A percentile compares a stretch with the other conserved stretches of the same genome.
These are phyloP conservation scores for Helicostylum pulchrum DNA, from an alignment of 192 early-diverging fungal genomes.

Conservation along the genomic window DNA sequence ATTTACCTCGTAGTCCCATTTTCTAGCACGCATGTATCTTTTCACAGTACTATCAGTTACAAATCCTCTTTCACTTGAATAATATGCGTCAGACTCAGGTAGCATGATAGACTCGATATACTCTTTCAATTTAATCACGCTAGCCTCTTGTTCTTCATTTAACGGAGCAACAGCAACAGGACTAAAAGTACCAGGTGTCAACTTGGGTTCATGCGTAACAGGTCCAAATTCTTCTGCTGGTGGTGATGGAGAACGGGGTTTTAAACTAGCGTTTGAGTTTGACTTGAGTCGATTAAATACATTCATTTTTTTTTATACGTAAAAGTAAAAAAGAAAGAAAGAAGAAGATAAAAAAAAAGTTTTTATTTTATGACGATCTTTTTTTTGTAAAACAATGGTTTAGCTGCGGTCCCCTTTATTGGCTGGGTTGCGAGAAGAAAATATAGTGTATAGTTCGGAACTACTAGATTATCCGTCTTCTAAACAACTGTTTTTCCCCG, in stretches of 20 bases:
- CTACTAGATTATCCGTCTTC: slow-evolving; percentile 4
- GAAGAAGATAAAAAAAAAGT: background rate
- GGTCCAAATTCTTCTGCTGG: slow-evolving; percentile 7
- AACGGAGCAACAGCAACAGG: slow-evolving; percentile 18
- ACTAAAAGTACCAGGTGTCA: slow-evolving; percentile 22
- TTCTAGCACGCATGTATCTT: slow-evolving; percentile 39
- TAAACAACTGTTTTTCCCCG: too few relatives aligned
- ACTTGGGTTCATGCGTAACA: slow-evolving; percentile 20
- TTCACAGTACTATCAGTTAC: slow-evolving; percentile 33
- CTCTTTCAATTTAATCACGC: slow-evolving; percentile 21
- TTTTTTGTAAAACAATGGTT: slow-evolving; percentile 12
- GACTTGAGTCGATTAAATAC: slow-evolving; percentile 15
- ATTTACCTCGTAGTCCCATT: slow-evolving; percentile 38
- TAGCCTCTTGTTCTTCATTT: slow-evolving; percentile 22
- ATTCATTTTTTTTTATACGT: slow-evolving; percentile 5
- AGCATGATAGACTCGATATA: slow-evolving; percentile 25
- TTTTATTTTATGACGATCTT: slow-evolving; percentile 1
- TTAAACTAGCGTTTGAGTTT: slow-evolving; percentile 1
- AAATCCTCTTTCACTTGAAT: slow-evolving; percentile 36
- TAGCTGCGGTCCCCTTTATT: background rate
- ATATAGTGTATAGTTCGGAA: background rate
- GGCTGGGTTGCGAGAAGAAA: background rate
- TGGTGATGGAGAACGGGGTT: background rate
- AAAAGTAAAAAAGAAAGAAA: background rate
- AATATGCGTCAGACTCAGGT: slow-evolving; percentile 26